Conservation (phyloP, 1,284 basidiomycete genomes). For the Neolentinus lepideus region DNA sequence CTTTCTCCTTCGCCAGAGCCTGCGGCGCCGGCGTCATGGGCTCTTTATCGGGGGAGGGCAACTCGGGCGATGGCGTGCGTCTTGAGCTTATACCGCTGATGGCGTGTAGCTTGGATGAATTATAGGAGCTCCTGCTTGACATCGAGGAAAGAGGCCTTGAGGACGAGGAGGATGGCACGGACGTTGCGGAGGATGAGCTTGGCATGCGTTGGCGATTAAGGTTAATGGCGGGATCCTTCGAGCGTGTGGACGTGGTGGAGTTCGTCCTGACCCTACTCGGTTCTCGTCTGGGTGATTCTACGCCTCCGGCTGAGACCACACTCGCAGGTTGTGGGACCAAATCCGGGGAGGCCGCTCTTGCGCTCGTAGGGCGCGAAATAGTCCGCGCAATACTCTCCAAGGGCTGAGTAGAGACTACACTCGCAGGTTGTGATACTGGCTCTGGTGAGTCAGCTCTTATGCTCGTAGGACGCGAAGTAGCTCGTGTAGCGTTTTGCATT, state of each 20-base stretch:
- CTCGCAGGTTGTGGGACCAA: neutral
- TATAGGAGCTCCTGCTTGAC: slow-evolving; percentile 12
- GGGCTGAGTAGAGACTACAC: neutral
- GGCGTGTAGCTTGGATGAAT: slow-evolving; percentile 8
- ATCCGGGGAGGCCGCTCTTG: too few species aligned
- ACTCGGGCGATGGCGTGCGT: slow-evolving; percentile 47
- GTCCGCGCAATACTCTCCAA: too few species aligned
- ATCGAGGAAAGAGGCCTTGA: slow-evolving; percentile 11
- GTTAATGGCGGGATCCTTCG: neutral
- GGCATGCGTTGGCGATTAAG: neutral
- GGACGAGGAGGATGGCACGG: slow-evolving; percentile 9
- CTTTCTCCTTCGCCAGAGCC: slow-evolving; percentile 20
- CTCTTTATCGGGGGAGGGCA: slow-evolving; percentile 30
- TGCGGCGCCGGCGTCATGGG: slow-evolving; percentile 35
- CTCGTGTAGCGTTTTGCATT: too few species aligned
- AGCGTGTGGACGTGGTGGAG: neutral
- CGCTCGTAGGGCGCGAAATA: neutral
- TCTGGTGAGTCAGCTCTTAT: too few species aligned
- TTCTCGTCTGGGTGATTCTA: neutral
- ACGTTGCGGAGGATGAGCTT: slow-evolving; percentile 8
- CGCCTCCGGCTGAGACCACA: neutral
- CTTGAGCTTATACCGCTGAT: slow-evolving; percentile 15
- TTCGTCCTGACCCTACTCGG: neutral
- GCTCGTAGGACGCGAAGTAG: too few species aligned
- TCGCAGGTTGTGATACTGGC: neutral